Evolutionary conservation across 148 eudicot species (phyloP), one percentile per base, ranked within the genome.

Genomic region (Fallopia convolvulus): DNA sequence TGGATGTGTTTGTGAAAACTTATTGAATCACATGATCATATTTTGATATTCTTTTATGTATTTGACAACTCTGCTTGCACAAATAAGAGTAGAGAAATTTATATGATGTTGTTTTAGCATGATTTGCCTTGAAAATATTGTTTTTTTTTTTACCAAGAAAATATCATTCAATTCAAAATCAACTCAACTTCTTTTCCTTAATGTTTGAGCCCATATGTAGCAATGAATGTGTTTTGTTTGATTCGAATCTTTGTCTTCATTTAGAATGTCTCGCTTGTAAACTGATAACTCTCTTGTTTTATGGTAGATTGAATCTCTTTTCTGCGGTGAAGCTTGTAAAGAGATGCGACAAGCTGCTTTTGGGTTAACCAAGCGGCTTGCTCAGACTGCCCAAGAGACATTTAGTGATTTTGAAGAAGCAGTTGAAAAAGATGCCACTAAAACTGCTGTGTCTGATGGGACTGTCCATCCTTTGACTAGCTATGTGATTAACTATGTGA

Each of bases 341-440:
- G 97, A 92, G 80, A 91, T 89, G 83, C 88, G 97, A 81, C 93
- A 92, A 81, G 82, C 94, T 82, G 93, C 97, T 70, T 79, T 91
- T 82, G 97, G 99, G 83, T 83, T 95, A 84, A 95, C 97, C 26
- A 95, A 91, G 87, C 89, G 93, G 74, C 97, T 95, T 80, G 97
- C 99, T 73, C 99, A 85, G 84, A 93, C 97, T 53, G 99, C 97
- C 70, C 89, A 89, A 83, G 97, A 95, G 75, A 95, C 99, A 44
- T 95, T 93, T 84, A 89, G 91, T 85, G 99, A 92, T 85, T 95
- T 95, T 86, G 97, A 92, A 86, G 99, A 95, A 86, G 99, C 97
- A 9, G 77, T 75, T 39, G 77, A 75, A 56, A 75, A 75, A 56
- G 77, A 75, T 56, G 63, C 77, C 40, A 50, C 77, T n/a, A 75